These are phyloP conservation scores for Endocalyx cinctus DNA, from an alignment of 2,329 filamentous ascomycete genomes.

Conservation along the genomic window DNA sequence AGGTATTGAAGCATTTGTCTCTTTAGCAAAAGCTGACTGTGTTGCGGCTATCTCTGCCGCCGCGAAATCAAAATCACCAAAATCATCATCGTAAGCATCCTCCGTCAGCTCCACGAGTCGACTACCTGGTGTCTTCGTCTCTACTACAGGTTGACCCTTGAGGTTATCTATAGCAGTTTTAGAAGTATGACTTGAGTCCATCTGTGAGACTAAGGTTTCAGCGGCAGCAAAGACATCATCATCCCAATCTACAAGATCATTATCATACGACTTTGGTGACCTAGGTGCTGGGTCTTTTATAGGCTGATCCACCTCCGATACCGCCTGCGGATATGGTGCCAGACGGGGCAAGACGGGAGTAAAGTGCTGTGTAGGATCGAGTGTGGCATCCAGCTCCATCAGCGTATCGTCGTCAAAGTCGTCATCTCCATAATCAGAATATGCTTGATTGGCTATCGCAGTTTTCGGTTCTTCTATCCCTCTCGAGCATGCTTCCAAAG, in stretches of 20 bases:
- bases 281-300: slow-evolving; percentile 11
- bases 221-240: slow-evolving; percentile 53
- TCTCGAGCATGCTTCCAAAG: not conserved
- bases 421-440: slow-evolving; percentile 52
- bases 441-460: not conserved
- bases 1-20: slow-evolving; percentile 27
- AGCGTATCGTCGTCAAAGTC: slow-evolving; percentile 58
- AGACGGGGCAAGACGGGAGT: slow-evolving; percentile 6
- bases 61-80: slow-evolving; percentile 73
- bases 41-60: slow-evolving; percentile 69
- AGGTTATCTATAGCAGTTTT: slow-evolving; percentile 13
- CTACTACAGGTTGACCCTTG: slow-evolving; percentile 7
- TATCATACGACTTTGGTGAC: slow-evolving; percentile 29
- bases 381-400: slow-evolving; percentile 46
- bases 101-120: slow-evolving; percentile 33
- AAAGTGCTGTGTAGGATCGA: slow-evolving; percentile 15
- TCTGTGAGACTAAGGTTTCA: slow-evolving; percentile 34
- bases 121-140: slow-evolving; percentile 8
- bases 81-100: slow-evolving; percentile 64
- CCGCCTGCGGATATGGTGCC: slow-evolving; percentile 11
- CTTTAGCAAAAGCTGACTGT: slow-evolving; percentile 53
- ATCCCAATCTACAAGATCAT: slow-evolving; percentile 65
- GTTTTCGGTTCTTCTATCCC: too few relatives aligned
- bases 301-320: slow-evolving; percentile 10
- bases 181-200: slow-evolving; percentile 24